These are phyloP conservation scores for Chimonanthus salicifolius DNA, from an alignment of 164 flowering plant species.

Conservation along the genomic window DNA sequence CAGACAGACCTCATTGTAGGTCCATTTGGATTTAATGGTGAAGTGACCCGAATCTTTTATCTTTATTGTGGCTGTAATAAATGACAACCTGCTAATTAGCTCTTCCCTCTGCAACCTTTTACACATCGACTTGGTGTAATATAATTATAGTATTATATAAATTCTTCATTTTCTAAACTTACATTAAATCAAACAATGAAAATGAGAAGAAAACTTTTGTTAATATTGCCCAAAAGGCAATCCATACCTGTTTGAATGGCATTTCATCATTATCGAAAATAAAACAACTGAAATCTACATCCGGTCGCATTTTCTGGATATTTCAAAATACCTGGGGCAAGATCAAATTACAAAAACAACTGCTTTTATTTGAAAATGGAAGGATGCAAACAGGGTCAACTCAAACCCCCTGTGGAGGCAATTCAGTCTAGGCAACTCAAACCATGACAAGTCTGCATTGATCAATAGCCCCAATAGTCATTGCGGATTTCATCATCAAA, in stretches of 20 bases:
- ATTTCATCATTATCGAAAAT: background rate
- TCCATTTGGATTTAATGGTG: too few species aligned
- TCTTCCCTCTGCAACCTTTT: too few species aligned
- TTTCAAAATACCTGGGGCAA: background rate
- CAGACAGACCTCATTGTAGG: too few species aligned
- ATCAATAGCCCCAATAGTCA: slow-evolving; percentile 92
- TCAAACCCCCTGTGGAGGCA: slow-evolving; percentile 2
- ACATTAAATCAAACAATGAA: too few species aligned
- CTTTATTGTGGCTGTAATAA: too few species aligned
- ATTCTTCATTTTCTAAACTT: too few species aligned
- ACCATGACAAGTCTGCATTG: background rate
- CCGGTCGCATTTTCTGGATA: background rate
- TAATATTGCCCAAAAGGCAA: background rate
- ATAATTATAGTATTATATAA: too few species aligned
- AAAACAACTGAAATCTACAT: background rate
- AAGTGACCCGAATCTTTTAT: too few species aligned
- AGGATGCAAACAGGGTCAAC: background rate
- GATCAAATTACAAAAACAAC: background rate
- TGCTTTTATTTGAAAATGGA: slow-evolving; percentile 10
- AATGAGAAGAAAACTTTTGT: too few species aligned
- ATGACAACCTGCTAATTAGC: too few species aligned
- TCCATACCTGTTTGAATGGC: background rate
- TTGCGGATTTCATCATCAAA: slow-evolving; percentile 93
- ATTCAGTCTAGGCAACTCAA: background rate
- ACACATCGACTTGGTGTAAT: too few species aligned